Evolutionary conservation across 305 asterid genomes (phyloP).

Genomic region (Fraxinus sp.): DNA sequence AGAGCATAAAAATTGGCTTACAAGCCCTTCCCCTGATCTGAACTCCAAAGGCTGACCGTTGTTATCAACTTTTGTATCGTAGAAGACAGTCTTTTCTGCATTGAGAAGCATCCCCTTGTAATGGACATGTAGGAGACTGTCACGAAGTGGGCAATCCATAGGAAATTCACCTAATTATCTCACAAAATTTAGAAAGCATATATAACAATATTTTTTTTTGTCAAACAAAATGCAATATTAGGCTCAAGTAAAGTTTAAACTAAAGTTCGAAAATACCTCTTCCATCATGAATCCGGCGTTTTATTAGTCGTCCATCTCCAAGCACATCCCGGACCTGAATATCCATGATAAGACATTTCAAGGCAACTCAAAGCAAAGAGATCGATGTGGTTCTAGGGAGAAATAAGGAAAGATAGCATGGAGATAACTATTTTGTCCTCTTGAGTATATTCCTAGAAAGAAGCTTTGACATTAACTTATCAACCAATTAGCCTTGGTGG

Average conservation of each 20-base stretch:
- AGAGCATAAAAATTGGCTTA: slow-evolving; percentile 45
- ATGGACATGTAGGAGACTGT: slow-evolving; percentile 82
- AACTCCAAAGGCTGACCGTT: slow-evolving; percentile 82
- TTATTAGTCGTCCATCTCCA: slow-evolving; percentile 96
- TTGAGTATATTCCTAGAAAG: not conserved
- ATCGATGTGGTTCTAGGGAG: not conserved
- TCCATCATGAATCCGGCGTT: slow-evolving; percentile 88
- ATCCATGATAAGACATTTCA: slow-evolving; percentile 20
- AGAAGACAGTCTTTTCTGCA: slow-evolving; percentile 74
- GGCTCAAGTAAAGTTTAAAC: not conserved
- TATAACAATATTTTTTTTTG: not conserved
- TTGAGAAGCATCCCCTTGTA: slow-evolving; percentile 89
- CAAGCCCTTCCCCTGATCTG: slow-evolving; percentile 99
- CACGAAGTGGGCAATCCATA: slow-evolving; percentile 98
- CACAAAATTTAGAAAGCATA: slow-evolving; percentile 27
- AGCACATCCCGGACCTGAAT: slow-evolving; percentile 92
- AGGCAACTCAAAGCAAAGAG: slow-evolving; percentile 9
- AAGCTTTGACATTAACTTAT: not conserved
- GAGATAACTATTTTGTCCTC: slow-evolving; percentile 8
- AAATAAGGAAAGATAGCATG: slow-evolving; percentile 5
- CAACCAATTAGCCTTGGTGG: not conserved
- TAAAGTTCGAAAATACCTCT: slow-evolving; percentile 50
- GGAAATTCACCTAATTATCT: slow-evolving; percentile 87
- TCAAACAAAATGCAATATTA: slow-evolving; percentile 18
- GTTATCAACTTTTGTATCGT: slow-evolving; percentile 72